phyloP scores from a whole-genome alignment of 257 asterid species.

The Nicotiana attenuata region DNA sequence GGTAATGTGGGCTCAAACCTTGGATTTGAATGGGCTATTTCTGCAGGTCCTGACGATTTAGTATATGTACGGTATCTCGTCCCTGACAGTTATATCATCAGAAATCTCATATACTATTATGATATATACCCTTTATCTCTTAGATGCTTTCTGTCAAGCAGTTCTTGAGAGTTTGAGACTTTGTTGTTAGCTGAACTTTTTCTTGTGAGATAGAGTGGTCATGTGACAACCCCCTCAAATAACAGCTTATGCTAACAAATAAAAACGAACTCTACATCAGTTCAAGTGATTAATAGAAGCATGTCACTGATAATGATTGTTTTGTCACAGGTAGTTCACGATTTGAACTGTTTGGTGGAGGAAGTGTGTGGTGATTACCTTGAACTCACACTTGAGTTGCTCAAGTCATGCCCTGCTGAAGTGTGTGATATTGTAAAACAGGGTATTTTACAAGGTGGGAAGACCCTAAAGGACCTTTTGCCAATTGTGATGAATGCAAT shows the following conservation, averaged over 20 bases:
- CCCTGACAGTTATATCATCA: no score
- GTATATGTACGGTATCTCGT: slow-evolving; percentile 27
- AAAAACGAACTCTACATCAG: no score
- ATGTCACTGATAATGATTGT: no score
- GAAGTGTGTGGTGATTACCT: slow-evolving; percentile 72
- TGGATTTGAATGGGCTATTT: slow-evolving; percentile 84
- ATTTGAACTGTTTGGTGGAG: slow-evolving; percentile 52
- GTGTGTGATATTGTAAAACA: slow-evolving; percentile 79
- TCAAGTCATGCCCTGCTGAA: slow-evolving; percentile 65
- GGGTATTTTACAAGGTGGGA: slow-evolving; percentile 74
- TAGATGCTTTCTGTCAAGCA: no score
- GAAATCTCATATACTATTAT: no score
- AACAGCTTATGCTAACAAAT: no score
- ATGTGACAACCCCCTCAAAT: no score
- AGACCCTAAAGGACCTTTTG: slow-evolving; percentile 63
- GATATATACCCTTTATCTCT: no score
- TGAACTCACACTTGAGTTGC: slow-evolving; percentile 60
- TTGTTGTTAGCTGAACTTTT: no score
- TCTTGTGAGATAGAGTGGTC: no score
- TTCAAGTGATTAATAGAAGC: no score
- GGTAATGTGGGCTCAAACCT: slow-evolving; percentile 44
- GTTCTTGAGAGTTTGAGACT: no score
- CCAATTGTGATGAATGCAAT: slow-evolving; percentile 66
- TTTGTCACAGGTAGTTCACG: slow-evolving; percentile 42
- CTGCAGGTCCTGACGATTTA: slow-evolving; percentile 81